A percentile compares a stretch with the other conserved stretches of the same genome.
Conservation (phyloP, 75 land plant genomes). For the Cunninghamia lanceolata region DNA sequence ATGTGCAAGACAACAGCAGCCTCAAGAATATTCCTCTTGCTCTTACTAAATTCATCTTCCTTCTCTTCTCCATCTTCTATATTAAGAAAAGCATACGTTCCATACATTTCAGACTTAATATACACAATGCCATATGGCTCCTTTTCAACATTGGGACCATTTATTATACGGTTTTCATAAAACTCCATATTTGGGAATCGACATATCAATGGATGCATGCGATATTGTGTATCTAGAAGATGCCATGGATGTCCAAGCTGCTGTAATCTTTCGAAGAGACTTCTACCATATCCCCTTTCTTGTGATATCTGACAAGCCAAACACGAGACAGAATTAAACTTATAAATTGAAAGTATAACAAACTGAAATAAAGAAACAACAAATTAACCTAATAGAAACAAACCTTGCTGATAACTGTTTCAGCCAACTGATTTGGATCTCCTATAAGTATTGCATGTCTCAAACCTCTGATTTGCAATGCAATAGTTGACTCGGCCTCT, state of each 20-base stretch:
- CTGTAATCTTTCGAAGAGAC: conserved; percentile 67
- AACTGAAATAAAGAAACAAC: too few relatives aligned
- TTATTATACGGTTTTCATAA: conserved; percentile 37
- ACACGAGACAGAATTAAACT: too few relatives aligned
- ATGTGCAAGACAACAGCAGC: too few relatives aligned
- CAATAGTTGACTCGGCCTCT: conserved; percentile 70
- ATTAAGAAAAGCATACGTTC: conserved; percentile 71
- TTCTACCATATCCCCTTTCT: conserved; percentile 66
- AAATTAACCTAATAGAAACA: too few relatives aligned
- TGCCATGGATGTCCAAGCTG: conserved; percentile 44
- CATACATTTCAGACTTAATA: conserved; percentile 24
- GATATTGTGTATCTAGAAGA: conserved; percentile 67
- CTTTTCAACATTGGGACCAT: conserved; percentile 54
- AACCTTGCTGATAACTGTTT: conserved; percentile 57
- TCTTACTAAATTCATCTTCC: conserved; percentile 17
- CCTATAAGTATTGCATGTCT: conserved; percentile 67
- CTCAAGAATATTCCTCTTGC: too few relatives aligned
- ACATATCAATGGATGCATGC: conserved; percentile 86
- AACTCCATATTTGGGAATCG: conserved; percentile 74
- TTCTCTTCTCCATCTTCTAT: conserved; percentile 48
- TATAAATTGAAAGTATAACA: too few relatives aligned
- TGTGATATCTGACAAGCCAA: conserved; percentile 9
- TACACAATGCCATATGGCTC: neutral
- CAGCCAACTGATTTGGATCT: conserved; percentile 77
- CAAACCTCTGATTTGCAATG: conserved; percentile 39